phyloP scores from a whole-genome alignment of 2,329 filamentous ascomycete species.

The Trichoderma sp. region DNA sequence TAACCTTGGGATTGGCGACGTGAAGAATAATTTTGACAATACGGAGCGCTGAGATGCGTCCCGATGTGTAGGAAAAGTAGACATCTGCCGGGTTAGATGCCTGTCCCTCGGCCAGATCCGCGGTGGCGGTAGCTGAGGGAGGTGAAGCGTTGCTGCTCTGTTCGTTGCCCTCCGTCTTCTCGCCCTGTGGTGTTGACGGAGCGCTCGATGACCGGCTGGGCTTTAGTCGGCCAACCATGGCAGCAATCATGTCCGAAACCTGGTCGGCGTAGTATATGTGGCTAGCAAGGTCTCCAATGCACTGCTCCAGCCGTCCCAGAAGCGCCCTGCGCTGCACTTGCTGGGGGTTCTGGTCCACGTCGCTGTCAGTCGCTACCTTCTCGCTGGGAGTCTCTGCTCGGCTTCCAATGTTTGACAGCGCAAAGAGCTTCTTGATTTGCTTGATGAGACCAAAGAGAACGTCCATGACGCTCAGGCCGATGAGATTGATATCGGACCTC shows the following conservation, averaged over 20 bases:
- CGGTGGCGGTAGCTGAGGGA: slow-evolving; percentile 41
- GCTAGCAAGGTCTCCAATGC: slow-evolving; percentile 87
- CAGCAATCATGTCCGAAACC: slow-evolving; percentile 88
- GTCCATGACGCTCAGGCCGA: slow-evolving; percentile 95
- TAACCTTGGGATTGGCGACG: slow-evolving; percentile 73
- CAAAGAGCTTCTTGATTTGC: slow-evolving; percentile 78
- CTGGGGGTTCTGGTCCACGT: slow-evolving; percentile 38
- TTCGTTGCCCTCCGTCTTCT: slow-evolving; percentile 50
- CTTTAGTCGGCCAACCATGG: slow-evolving; percentile 78
- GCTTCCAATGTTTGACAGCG: slow-evolving; percentile 55
- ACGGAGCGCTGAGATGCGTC: slow-evolving; percentile 69
- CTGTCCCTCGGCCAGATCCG: slow-evolving; percentile 51
- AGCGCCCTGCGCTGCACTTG: slow-evolving; percentile 63
- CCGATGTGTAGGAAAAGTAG: slow-evolving; percentile 57
- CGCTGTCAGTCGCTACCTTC: slow-evolving; percentile 41
- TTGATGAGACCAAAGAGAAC: slow-evolving; percentile 83
- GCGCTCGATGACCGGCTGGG: slow-evolving; percentile 56
- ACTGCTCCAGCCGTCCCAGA: slow-evolving; percentile 72
- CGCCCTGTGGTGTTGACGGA: slow-evolving; percentile 50
- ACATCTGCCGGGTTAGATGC: slow-evolving; percentile 50
- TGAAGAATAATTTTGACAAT: slow-evolving; percentile 81
- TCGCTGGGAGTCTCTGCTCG: slow-evolving; percentile 41
- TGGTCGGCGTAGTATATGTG: slow-evolving; percentile 98
- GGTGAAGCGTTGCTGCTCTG: slow-evolving; percentile 37
- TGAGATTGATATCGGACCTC: slow-evolving; percentile 87